phyloP scores from a whole-genome alignment of 2,329 filamentous ascomycete genomes.

The Tolypocladium capitatum region DNA sequence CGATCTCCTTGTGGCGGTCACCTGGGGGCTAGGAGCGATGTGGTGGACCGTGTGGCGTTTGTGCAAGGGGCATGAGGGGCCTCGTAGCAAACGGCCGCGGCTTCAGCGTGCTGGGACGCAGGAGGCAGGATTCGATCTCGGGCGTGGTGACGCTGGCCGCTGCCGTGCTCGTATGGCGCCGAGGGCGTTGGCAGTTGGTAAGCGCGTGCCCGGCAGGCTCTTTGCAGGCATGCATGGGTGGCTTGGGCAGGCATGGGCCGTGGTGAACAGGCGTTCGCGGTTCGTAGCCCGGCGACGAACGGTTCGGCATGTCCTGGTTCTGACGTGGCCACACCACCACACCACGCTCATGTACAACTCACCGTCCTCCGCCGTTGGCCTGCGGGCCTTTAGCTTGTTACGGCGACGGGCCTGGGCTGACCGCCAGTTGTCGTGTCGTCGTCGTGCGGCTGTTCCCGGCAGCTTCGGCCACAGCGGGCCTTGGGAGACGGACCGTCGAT shows the following conservation, averaged over 20 bases:
- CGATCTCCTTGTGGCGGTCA: neutral
- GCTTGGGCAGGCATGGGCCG: constrained; percentile 4
- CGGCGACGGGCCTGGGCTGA: neutral
- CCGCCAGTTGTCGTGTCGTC: constrained; percentile 5
- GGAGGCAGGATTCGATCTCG: neutral
- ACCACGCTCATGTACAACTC: neutral
- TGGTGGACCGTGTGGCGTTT: neutral
- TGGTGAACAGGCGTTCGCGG: constrained; percentile 7
- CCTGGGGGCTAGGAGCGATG: neutral
- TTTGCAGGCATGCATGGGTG: constrained; percentile 2
- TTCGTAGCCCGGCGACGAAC: constrained; percentile 6
- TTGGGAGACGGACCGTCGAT: neutral
- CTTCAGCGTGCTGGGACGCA: neutral
- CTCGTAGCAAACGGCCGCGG: neutral
- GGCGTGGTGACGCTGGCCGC: neutral
- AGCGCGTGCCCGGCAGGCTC: neutral
- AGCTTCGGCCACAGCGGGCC: neutral
- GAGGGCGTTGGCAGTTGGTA: neutral
- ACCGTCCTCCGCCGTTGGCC: neutral
- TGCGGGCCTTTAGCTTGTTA: neutral
- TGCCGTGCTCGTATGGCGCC: neutral
- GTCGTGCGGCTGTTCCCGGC: neutral
- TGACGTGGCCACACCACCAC: constrained; percentile 6
- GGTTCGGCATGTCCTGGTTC: constrained; percentile 1
- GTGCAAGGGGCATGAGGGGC: neutral